Evolutionary conservation across 2,329 filamentous ascomycete genomes (phyloP).

Genomic region (Fusarium decemcellulare): DNA sequence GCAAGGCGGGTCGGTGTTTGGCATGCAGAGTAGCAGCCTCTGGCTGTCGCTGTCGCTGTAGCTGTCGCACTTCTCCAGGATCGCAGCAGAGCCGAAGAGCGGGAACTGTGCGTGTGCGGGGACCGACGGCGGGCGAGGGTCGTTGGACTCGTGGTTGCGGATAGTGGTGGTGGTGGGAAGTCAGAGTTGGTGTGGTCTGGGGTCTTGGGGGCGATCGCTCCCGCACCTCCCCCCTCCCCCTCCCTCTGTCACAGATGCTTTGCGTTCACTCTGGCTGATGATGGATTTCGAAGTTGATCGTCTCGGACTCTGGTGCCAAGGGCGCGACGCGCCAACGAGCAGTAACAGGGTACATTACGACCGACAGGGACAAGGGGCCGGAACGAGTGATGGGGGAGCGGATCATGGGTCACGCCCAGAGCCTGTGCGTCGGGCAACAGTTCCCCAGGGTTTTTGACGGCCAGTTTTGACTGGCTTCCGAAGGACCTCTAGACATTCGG

Average conservation of each 20-base stretch:
- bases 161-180: constrained; percentile 7
- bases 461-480: constrained; percentile 11
- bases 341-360: constrained; percentile 19
- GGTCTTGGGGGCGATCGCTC: constrained; percentile 51
- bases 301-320: constrained; percentile 3
- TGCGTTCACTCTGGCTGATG: constrained; percentile 3
- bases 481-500: background rate
- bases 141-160: constrained; percentile 27
- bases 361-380: constrained; percentile 18
- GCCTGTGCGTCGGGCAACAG: constrained; percentile 10
- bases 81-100: constrained; percentile 34
- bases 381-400: constrained; percentile 10
- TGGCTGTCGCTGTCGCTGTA: constrained; percentile 17
- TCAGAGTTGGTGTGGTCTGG: constrained; percentile 44
- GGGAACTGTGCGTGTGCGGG: constrained; percentile 42
- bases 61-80: constrained; percentile 30
- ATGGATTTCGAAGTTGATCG: background rate
- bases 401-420: constrained; percentile 6
- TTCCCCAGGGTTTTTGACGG: constrained; percentile 18
- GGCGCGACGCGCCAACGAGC: constrained; percentile 8
- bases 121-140: constrained; percentile 28
- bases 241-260: constrained; percentile 6
- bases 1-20: constrained; percentile 27
- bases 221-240: constrained; percentile 49
- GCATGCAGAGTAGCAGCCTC: constrained; percentile 28